Evolutionary conservation across 1,284 basidiomycete species (phyloP).

Genomic region (Trichosporon asahii): DNA sequence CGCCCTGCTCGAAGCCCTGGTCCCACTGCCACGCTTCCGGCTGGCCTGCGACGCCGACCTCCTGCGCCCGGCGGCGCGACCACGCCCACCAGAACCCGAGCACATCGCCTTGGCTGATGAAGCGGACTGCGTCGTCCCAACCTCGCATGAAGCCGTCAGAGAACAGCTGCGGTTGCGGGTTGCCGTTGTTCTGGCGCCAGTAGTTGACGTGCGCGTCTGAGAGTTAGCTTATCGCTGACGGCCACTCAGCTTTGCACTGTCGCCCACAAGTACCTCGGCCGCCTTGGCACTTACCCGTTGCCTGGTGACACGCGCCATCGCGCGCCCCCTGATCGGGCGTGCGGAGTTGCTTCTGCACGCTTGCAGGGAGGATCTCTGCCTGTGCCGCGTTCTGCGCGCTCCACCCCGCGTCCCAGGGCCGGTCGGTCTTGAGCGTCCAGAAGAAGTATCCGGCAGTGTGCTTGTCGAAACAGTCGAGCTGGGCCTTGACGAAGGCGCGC

Average conservation of each 20-base stretch:
- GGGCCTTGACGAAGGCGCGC: slow-evolving; percentile 61
- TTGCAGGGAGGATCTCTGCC: slow-evolving; percentile 61
- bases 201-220: slow-evolving; percentile 60
- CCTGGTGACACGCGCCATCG: slow-evolving; percentile 49
- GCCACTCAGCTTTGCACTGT: no score
- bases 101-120: slow-evolving; percentile 54
- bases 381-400: slow-evolving; percentile 66
- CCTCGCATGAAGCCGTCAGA: slow-evolving; percentile 63
- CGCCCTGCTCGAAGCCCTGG: slow-evolving; percentile 60
- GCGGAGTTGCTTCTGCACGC: slow-evolving; percentile 49
- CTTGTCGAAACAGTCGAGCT: slow-evolving; percentile 66
- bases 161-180: slow-evolving; percentile 66
- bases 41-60: slow-evolving; percentile 52
- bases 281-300: slow-evolving; percentile 52
- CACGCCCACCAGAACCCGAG: slow-evolving; percentile 64
- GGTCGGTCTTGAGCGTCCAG: slow-evolving; percentile 82
- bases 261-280: no score
- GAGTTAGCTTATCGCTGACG: slow-evolving; percentile 3
- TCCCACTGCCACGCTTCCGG: slow-evolving; percentile 63
- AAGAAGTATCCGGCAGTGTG: slow-evolving; percentile 75
- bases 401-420: slow-evolving; percentile 71
- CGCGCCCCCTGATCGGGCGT: slow-evolving; percentile 45
- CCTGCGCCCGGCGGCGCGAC: slow-evolving; percentile 56
- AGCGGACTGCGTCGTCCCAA: slow-evolving; percentile 67
- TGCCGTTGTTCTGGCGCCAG: slow-evolving; percentile 58